Conservation (phyloP, 495 filamentous ascomycete genomes). For the Coniosporium apollinis region DNA sequence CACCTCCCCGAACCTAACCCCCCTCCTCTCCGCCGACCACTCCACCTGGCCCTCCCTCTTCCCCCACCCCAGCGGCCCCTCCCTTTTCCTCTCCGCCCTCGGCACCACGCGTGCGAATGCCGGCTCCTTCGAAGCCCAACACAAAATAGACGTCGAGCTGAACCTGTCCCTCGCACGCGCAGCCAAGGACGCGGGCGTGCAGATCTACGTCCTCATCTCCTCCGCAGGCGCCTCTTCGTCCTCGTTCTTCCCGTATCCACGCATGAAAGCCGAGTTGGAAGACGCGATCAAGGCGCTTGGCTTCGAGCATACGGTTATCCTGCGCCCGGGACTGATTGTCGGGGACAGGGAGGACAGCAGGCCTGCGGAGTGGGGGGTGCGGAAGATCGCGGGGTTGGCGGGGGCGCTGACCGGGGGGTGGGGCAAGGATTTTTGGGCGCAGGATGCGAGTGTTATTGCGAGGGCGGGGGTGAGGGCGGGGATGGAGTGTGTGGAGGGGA, state of each 20-base stretch:
- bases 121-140: conserved; percentile 30
- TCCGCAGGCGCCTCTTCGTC: conserved; percentile 8
- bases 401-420: conserved; percentile 35
- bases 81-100: conserved; percentile 31
- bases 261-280: conserved; percentile 73
- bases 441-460: conserved; percentile 60
- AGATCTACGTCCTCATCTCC: conserved; percentile 33
- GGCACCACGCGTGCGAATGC: conserved; percentile 30
- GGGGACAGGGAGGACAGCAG: conserved; percentile 46
- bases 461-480: conserved; percentile 50
- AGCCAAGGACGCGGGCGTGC: conserved; percentile 33
- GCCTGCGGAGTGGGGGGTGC: conserved; percentile 29
- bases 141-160: conserved; percentile 34
- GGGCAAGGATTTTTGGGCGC: conserved; percentile 48
- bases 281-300: conserved; percentile 50
- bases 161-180: conserved; percentile 30
- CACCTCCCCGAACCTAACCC: conserved; percentile 13
- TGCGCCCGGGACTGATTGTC: conserved; percentile 61
- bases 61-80: conserved; percentile 18
- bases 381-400: conserved; percentile 30
- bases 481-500: conserved; percentile 22
- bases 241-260: conserved; percentile 24
- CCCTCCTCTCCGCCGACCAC: conserved; percentile 15
- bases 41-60: conserved; percentile 22
- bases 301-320: conserved; percentile 57